phyloP scores from a whole-genome alignment of 2,329 filamentous ascomycete species.

The Amphichorda felina region DNA sequence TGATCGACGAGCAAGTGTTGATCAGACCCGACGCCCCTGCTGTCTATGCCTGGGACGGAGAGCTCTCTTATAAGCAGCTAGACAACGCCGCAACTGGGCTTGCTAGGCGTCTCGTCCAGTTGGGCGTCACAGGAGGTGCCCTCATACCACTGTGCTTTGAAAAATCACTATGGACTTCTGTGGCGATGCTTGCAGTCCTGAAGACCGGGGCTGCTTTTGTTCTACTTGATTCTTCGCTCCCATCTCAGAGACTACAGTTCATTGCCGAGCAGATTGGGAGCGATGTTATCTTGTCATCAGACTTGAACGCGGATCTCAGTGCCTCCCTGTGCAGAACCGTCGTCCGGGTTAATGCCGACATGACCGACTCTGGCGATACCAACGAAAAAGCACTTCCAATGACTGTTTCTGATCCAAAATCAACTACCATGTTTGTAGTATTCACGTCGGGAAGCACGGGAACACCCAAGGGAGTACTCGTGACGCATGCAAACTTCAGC shows the following conservation, averaged over 20 bases:
- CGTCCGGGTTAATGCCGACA: too few species aligned
- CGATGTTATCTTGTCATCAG: too few species aligned
- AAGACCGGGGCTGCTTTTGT: constrained; percentile 1
- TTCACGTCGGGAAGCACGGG: constrained; percentile 6
- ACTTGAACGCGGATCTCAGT: too few species aligned
- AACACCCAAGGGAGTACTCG: constrained; percentile 5
- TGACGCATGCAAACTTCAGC: constrained; percentile 2
- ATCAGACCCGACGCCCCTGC: constrained; percentile 17
- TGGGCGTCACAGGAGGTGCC: constrained; percentile 22
- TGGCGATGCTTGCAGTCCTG: constrained; percentile 2
- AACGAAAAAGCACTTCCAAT: background rate
- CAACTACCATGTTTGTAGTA: constrained; percentile 2
- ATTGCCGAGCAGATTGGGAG: background rate
- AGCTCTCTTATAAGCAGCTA: background rate
- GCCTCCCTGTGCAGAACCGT: too few species aligned
- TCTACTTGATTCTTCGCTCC: constrained; percentile 2
- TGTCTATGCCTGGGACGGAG: constrained; percentile 2
- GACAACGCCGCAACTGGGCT: background rate
- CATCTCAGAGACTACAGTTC: background rate
- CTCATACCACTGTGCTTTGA: constrained; percentile 28
- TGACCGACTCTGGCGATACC: too few species aligned
- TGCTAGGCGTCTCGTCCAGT: constrained; percentile 4
- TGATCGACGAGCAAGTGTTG: constrained; percentile 2
- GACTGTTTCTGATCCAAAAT: background rate
- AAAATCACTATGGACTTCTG: constrained; percentile 3